A percentile compares a stretch with the other conserved stretches of the same genome.
Conservation (phyloP, 768 basidiomycete genomes). For the Lyophyllum shimeji region DNA sequence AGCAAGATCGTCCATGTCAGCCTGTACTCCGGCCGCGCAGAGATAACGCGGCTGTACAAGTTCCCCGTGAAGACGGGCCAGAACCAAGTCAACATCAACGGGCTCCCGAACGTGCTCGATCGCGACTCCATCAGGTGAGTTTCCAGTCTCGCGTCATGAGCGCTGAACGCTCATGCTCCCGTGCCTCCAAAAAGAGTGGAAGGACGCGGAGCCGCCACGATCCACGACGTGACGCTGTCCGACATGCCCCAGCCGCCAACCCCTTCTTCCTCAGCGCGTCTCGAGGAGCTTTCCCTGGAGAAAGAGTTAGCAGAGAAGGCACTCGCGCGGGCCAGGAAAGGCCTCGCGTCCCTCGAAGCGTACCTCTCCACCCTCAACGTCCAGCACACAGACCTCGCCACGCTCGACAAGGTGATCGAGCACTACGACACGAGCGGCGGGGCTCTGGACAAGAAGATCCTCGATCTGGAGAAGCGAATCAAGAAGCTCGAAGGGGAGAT, state of each 20-base stretch:
- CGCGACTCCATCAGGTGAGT: constrained; percentile 40
- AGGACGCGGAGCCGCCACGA: constrained; percentile 43
- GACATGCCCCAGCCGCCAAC: no score
- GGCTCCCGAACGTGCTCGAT: constrained; percentile 37
- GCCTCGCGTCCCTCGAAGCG: constrained; percentile 27
- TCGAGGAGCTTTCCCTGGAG: no score
- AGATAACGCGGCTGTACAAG: constrained; percentile 32
- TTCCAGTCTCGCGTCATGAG: no score
- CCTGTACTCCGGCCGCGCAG: constrained; percentile 34
- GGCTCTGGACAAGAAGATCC: constrained; percentile 30
- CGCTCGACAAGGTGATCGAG: constrained; percentile 28
- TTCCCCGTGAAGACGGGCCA: constrained; percentile 34
- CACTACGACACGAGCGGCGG: constrained; percentile 32
- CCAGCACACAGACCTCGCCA: constrained; percentile 27
- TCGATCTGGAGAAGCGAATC: constrained; percentile 29
- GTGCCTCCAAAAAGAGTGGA: constrained; percentile 47
- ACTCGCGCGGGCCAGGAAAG: constrained; percentile 27
- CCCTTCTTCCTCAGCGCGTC: no score
- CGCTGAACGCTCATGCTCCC: no score
- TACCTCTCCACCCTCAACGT: constrained; percentile 36
- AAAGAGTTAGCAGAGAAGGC: constrained; percentile 27
- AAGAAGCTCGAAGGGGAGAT: constrained; percentile 23
- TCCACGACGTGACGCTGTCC: constrained; percentile 36
- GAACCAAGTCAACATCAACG: constrained; percentile 39
- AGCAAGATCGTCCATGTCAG: constrained; percentile 35